A percentile compares a stretch with the other conserved stretches of the same genome.
phyloP scores from a whole-genome alignment of 2,329 filamentous ascomycete genomes.

The Ascochyta rabiei region DNA sequence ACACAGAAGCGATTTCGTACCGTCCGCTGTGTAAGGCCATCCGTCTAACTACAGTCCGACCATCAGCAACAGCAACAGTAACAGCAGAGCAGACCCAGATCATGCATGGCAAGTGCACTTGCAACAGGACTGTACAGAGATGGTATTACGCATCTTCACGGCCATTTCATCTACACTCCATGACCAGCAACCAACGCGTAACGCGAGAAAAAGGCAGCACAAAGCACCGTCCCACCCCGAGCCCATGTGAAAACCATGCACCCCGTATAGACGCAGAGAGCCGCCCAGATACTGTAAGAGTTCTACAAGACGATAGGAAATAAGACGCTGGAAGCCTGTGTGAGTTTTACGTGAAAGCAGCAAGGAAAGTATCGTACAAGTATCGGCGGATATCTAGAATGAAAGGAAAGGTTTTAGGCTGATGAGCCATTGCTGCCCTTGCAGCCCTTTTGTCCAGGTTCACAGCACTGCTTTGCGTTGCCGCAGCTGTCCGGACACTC shows the following conservation, averaged over 20 bases:
- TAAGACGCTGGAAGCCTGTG: not conserved
- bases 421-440: conserved; percentile 24
- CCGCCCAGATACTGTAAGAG: not conserved
- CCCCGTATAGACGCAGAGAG: not conserved
- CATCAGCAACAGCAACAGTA: too few relatives aligned
- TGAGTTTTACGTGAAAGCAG: not conserved
- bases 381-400: not conserved
- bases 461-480: conserved; percentile 51
- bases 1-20: too few relatives aligned
- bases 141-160: not conserved
- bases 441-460: conserved; percentile 39
- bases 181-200: not conserved
- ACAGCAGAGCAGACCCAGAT: not conserved
- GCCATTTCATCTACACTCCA: conserved; percentile 1
- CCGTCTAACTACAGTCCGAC: too few relatives aligned
- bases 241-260: not conserved
- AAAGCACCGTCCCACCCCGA: not conserved
- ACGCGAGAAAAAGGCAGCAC: not conserved
- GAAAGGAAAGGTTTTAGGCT: conserved; percentile 11
- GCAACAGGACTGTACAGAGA: not conserved
- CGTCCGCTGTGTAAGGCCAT: too few relatives aligned
- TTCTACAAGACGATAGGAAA: conserved; percentile 5
- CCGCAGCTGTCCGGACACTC: conserved; percentile 53
- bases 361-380: conserved; percentile 18
- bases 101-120: not conserved